phyloP scores from a whole-genome alignment of 169 alveolate genomes.

The Plasmodium fragile region DNA sequence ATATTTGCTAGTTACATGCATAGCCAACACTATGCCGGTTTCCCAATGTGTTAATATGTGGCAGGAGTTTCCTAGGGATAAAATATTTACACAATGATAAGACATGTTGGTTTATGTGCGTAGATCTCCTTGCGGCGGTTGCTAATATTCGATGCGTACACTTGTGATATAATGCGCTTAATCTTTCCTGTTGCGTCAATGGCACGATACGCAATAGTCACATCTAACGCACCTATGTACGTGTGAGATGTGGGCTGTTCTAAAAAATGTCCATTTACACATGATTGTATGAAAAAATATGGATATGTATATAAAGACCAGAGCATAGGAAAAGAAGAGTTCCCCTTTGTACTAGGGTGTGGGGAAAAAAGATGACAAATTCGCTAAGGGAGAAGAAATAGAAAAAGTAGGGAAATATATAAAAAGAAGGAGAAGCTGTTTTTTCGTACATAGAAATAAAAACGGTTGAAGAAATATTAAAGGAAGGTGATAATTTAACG shows the following conservation, averaged over 20 bases:
- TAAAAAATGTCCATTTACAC: neutral
- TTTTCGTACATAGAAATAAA: neutral
- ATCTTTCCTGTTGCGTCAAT: neutral
- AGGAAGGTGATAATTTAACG: neutral
- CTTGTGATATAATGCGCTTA: neutral
- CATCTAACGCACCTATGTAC: neutral
- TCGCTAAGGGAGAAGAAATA: neutral
- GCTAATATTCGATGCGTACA: neutral
- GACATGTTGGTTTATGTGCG: neutral
- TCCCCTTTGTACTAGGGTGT: neutral
- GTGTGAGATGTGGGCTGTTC: neutral
- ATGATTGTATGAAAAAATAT: too few relatives aligned
- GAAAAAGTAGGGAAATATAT: neutral
- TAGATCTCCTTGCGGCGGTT: neutral
- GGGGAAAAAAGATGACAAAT: neutral
- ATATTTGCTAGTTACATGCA: neutral
- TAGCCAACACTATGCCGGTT: neutral
- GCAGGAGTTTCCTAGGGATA: neutral
- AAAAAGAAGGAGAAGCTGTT: neutral
- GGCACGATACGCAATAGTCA: neutral
- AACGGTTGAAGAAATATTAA: neutral
- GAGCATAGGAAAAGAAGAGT: neutral
- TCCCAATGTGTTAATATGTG: neutral
- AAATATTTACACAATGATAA: neutral
- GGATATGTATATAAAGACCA: neutral